Evolutionary conservation across 1,284 basidiomycete species (phyloP).

Genomic region (Boletus albobrunnescens): DNA sequence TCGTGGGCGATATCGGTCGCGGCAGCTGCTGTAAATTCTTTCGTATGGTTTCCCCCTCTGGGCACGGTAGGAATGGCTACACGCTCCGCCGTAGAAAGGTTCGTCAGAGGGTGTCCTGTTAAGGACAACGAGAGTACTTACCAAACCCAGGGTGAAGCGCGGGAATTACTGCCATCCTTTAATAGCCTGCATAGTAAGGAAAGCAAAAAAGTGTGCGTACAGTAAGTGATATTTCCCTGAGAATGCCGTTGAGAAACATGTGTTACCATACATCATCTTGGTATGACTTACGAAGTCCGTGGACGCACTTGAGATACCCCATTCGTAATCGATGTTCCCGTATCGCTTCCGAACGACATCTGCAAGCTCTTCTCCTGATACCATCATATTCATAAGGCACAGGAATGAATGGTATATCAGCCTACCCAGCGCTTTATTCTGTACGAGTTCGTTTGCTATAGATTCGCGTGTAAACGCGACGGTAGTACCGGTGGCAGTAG

Average conservation of each 20-base stretch:
- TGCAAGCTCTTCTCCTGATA: conserved; percentile 52
- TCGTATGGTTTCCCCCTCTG: conserved; percentile 64
- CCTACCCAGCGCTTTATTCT: conserved; percentile 58
- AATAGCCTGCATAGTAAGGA: background rate
- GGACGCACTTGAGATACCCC: conserved; percentile 57
- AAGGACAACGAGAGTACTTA: conserved; percentile 21
- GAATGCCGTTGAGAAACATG: background rate
- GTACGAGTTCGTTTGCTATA: conserved; percentile 56
- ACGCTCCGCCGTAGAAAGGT: background rate
- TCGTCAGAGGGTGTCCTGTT: background rate
- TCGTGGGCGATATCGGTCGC: conserved; percentile 53
- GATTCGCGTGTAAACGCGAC: conserved; percentile 43
- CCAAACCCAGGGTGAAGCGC: conserved; percentile 48
- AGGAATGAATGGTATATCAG: background rate
- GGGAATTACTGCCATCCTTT: conserved; percentile 37
- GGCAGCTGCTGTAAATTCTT: conserved; percentile 53
- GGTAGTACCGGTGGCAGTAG: conserved; percentile 63
- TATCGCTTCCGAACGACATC: conserved; percentile 51
- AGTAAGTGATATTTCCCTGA: conserved; percentile 62
- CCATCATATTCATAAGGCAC: background rate
- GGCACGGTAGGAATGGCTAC: conserved; percentile 52
- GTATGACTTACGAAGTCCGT: conserved; percentile 55
- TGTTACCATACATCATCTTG: background rate
- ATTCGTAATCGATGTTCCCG: conserved; percentile 49
- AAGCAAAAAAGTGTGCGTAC: conserved; percentile 29